phyloP scores from a whole-genome alignment of 2,329 filamentous ascomycete genomes.

The Diaporthe amygdali region DNA sequence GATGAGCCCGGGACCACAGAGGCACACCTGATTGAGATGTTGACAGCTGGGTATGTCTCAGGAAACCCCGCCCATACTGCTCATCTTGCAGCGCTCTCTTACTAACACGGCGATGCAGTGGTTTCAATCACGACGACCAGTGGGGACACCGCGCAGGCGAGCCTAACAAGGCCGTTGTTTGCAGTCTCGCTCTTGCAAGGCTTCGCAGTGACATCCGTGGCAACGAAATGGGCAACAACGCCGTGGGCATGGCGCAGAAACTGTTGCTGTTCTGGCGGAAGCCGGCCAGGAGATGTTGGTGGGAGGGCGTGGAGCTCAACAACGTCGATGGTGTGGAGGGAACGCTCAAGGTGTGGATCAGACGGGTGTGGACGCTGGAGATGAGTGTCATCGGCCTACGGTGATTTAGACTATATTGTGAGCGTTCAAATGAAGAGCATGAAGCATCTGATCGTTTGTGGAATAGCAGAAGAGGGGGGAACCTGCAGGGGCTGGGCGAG shows the following conservation, averaged over 20 bases:
- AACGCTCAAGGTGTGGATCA: slow-evolving; percentile 96
- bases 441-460: background rate
- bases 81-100: background rate
- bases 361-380: slow-evolving; percentile 97
- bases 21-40: slow-evolving; percentile 98
- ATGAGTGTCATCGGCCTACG: slow-evolving; percentile 93
- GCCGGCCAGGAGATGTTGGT: slow-evolving; percentile 95
- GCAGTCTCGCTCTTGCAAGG: slow-evolving; percentile 90
- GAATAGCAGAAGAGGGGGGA: background rate
- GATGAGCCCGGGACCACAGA: slow-evolving; percentile 97
- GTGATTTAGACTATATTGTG: slow-evolving; percentile 41
- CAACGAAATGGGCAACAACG: slow-evolving; percentile 74
- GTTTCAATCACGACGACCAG: slow-evolving; percentile 92
- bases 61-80: background rate
- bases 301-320: slow-evolving; percentile 94
- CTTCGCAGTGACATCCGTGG: slow-evolving; percentile 92
- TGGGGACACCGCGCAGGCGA: slow-evolving; percentile 98
- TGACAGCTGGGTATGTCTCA: slow-evolving; percentile 86
- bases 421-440: background rate
- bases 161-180: slow-evolving; percentile 98
- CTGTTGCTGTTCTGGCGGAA: slow-evolving; percentile 97
- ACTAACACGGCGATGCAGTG: slow-evolving; percentile 57
- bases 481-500: background rate
- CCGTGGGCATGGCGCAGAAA: slow-evolving; percentile 98
- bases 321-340: slow-evolving; percentile 90